Evolutionary conservation across 2,329 filamentous ascomycete species (phyloP), one percentile per base, ranked within the genome.

Genomic region (Pseudocercospora fuligena): DNA sequence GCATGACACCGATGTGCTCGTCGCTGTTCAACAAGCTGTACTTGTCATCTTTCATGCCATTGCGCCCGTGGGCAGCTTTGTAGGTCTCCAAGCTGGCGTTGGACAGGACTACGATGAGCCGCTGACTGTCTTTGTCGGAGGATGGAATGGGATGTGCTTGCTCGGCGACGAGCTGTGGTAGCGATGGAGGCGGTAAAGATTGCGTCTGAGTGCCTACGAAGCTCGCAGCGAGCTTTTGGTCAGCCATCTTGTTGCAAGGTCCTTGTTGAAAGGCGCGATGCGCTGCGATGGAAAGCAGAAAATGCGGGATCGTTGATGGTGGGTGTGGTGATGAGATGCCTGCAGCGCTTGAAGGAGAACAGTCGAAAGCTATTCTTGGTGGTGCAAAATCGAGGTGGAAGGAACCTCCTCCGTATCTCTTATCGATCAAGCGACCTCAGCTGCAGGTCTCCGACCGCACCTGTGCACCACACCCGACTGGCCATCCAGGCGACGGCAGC

Each of bases 41-140:
- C 81, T 98, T 98, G 79, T 76, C 72, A 75, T 97, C 94, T 60
- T 92, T 88, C 65, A 86, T 83, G 79, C 88, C 81, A 82, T 89
- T 82, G 78, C 87, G 80, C 60, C 76, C 76, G 27, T 76, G 76
- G 21, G 92, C 91, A 0, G 95, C 92, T 79, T 96, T 96, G 86
- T 97, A 98, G 0, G 95, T 99, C 82, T 99, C 95, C 73, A 99
- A 88, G 76, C 94, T 97, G 70, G 95, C 95, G 85, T 98, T 97
- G 72, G 94, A 97, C 59, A 99, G 87, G 47, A 99, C 94, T 63
- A 99, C 95, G 72, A 99, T 97, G 72, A 99, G 85, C 65, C 95
- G 88, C 80, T 94, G 90, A 14, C 92, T 91, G 80, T 97, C 91
- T 82, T 97, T 97, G 82, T 99, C 95, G 74, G 87, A 90, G 16